These are phyloP conservation scores for Dactylorhiza incarnata DNA, from an alignment of 106 monocot genomes.

Conservation along the genomic window DNA sequence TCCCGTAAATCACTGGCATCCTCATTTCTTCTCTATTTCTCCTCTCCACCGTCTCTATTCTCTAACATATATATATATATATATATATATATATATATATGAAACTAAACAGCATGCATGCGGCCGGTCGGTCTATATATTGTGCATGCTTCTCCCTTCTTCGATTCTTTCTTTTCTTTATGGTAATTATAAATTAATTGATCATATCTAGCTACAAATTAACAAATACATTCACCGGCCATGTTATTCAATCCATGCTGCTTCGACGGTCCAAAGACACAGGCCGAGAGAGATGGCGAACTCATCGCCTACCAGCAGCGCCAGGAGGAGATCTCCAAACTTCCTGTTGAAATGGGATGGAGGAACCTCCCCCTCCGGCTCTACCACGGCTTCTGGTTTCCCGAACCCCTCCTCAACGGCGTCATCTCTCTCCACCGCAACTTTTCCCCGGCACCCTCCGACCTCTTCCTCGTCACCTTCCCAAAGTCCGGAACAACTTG, in stretches of 20 bases:
- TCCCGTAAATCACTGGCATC: too few species aligned
- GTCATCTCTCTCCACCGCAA: background rate
- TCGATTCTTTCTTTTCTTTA: too few species aligned
- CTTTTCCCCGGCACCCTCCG: background rate
- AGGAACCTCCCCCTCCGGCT: background rate
- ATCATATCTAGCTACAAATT: too few species aligned
- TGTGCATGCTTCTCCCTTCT: too few species aligned
- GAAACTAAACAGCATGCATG: too few species aligned
- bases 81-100: too few species aligned
- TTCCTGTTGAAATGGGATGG: background rate
- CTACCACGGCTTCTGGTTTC: background rate
- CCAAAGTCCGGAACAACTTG: slow-evolving; percentile 9
- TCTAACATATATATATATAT: too few species aligned
- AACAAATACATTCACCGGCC: too few species aligned
- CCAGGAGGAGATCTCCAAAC: background rate
- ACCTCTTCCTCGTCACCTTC: slow-evolving; percentile 3
- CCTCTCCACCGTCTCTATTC: too few species aligned
- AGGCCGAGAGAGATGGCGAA: background rate
- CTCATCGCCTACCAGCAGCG: background rate
- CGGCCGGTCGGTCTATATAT: too few species aligned
- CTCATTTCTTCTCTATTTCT: too few species aligned
- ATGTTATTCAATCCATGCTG: background rate
- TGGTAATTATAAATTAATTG: too few species aligned
- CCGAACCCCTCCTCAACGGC: background rate
- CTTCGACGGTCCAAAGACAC: background rate